These are phyloP conservation scores for Albatrellus sp. DNA, from an alignment of 1,284 basidiomycete genomes.

Conservation along the genomic window DNA sequence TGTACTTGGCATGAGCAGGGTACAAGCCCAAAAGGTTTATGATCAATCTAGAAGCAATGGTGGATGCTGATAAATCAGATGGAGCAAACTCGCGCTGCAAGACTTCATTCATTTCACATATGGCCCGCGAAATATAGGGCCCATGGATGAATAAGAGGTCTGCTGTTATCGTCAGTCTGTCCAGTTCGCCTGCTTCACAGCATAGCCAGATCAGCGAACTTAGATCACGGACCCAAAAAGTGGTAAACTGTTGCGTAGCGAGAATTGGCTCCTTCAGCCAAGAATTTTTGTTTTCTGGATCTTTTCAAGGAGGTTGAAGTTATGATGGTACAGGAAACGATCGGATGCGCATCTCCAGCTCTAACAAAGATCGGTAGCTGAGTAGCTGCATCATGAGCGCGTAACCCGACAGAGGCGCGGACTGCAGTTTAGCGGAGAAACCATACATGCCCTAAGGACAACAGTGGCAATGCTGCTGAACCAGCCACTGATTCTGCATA, in stretches of 20 bases:
- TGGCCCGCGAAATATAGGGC: conserved; percentile 35
- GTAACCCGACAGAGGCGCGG: conserved; percentile 29
- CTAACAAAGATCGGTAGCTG: conserved; percentile 26
- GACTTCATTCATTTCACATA: conserved; percentile 20
- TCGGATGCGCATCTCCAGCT: conserved; percentile 33
- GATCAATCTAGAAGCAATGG: too few species aligned
- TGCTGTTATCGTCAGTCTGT: too few species aligned
- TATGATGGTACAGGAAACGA: conserved; percentile 31
- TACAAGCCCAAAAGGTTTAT: too few species aligned
- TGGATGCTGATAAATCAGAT: too few species aligned
- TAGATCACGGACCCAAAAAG: conserved; percentile 27
- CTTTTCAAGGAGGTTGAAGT: conserved; percentile 24
- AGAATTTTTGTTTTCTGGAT: conserved; percentile 17
- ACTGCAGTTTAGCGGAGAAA: conserved; percentile 32
- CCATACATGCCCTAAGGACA: conserved; percentile 31
- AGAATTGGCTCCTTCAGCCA: conserved; percentile 27
- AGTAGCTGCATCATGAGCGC: conserved; percentile 26
- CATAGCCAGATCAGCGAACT: too few species aligned
- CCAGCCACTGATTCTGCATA: conserved; percentile 2
- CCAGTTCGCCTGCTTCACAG: too few species aligned
- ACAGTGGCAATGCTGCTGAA: too few species aligned
- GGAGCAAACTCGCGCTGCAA: conserved; percentile 30
- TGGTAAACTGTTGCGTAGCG: conserved; percentile 35
- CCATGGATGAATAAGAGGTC: conserved; percentile 40
- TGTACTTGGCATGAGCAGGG: too few species aligned